Percentiles rank a stretch among this genome's conserved stretches.
Evolutionary conservation across 1,284 basidiomycete genomes (phyloP).

Genomic region (Malassezia slooffiae): DNA sequence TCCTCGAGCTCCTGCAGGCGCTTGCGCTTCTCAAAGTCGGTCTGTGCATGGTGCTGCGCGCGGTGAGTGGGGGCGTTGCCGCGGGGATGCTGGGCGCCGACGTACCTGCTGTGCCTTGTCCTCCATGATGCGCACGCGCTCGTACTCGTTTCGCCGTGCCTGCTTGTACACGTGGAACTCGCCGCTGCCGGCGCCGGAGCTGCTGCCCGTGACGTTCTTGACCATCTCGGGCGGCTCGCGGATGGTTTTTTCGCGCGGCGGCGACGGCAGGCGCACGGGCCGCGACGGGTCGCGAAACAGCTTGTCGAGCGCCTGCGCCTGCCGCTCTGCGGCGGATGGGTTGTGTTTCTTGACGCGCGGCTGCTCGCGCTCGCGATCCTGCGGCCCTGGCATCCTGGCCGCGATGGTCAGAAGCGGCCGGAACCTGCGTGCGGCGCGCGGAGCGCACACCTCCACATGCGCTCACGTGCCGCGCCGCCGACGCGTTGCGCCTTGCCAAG

Average conservation of each 20-base stretch:
- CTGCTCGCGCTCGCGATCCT: neutral
- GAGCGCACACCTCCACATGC: too few species aligned
- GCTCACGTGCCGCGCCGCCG: too few species aligned
- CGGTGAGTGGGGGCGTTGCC: neutral
- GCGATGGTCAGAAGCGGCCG: too few species aligned
- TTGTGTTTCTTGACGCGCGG: constrained; percentile 7
- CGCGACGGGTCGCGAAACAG: constrained; percentile 36
- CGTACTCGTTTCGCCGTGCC: constrained; percentile 81
- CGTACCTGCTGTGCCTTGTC: constrained; percentile 65
- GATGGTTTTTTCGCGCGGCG: constrained; percentile 22
- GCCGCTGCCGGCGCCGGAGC: constrained; percentile 44
- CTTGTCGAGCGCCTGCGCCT: constrained; percentile 30
- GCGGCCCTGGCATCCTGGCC: too few species aligned
- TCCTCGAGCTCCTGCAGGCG: constrained; percentile 37
- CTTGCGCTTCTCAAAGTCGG: constrained; percentile 24
- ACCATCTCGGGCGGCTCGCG: constrained; percentile 53
- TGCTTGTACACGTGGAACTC: constrained; percentile 87
- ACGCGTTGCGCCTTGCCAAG: too few species aligned
- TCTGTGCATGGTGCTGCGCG: constrained; percentile 21
- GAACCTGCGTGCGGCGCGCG: too few species aligned
- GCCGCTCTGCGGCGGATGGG: constrained; percentile 28
- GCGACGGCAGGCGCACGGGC: constrained; percentile 23
- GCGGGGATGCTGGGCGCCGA: constrained; percentile 1
- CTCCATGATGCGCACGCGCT: constrained; percentile 80
- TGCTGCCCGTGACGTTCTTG: constrained; percentile 56